Percentiles rank a stretch among this genome's conserved stretches.
Conservation (phyloP, 2,329 filamentous ascomycete genomes). For the Trichoderma koningiopsis region DNA sequence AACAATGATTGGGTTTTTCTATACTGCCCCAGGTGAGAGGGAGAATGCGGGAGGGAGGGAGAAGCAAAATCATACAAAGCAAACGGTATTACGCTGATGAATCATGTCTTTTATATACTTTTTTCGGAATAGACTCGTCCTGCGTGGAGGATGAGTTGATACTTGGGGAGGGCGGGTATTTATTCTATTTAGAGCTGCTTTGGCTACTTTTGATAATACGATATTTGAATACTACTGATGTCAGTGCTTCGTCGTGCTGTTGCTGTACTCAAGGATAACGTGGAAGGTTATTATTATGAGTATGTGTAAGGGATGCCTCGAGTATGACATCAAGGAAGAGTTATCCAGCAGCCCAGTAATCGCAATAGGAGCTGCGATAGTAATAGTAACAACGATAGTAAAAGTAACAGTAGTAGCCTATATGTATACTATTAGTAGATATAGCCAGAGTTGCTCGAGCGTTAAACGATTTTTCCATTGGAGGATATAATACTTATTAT, state of each 20-base stretch:
- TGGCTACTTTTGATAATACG: background rate
- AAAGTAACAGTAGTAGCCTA: too few species aligned
- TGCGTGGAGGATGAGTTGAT: background rate
- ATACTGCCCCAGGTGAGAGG: background rate
- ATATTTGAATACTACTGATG: background rate
- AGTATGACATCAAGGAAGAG: too few species aligned
- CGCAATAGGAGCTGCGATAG: too few species aligned
- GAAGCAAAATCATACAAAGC: background rate
- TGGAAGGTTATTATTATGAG: background rate
- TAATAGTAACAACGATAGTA: too few species aligned
- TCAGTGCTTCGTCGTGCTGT: background rate
- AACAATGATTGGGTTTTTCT: background rate
- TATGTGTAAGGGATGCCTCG: background rate
- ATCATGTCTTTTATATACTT: constrained; percentile 1
- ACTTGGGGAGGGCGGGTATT: background rate
- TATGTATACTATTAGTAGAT: too few species aligned
- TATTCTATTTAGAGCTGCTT: background rate
- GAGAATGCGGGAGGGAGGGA: background rate
- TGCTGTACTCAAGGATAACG: background rate
- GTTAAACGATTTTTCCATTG: too few species aligned
- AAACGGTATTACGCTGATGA: constrained; percentile 20
- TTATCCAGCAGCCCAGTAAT: too few species aligned
- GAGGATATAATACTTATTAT: background rate
- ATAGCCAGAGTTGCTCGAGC: too few species aligned
- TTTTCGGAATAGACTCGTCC: background rate